Percentiles rank a stretch among this genome's conserved stretches.
phyloP scores from a whole-genome alignment of 1,284 basidiomycete genomes.

The Trametes pubescens region DNA sequence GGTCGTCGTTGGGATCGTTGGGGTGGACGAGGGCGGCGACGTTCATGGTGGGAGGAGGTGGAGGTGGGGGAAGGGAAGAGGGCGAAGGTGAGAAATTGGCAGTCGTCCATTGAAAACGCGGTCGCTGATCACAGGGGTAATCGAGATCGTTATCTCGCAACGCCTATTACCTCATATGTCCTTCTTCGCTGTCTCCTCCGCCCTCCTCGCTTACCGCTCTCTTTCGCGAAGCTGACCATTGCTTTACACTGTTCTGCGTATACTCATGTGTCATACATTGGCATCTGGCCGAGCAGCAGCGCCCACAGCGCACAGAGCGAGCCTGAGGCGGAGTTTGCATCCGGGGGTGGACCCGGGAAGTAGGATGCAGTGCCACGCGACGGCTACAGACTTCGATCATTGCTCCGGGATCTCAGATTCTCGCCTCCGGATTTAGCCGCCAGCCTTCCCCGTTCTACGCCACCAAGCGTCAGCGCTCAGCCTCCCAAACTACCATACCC shows the following conservation, averaged over 20 bases:
- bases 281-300: neutral
- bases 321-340: slow-evolving; percentile 12
- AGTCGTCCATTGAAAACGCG: slow-evolving; percentile 41
- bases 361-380: slow-evolving; percentile 31
- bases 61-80: slow-evolving; percentile 37
- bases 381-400: slow-evolving; percentile 31
- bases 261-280: neutral
- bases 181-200: slow-evolving; percentile 21
- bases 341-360: slow-evolving; percentile 21
- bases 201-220: neutral
- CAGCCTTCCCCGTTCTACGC: slow-evolving; percentile 25
- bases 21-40: slow-evolving; percentile 75
- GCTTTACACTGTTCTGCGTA: neutral
- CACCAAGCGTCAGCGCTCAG: slow-evolving; percentile 15
- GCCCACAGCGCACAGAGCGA: slow-evolving; percentile 1
- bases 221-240: neutral
- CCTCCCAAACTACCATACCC: neutral
- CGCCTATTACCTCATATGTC: slow-evolving; percentile 36
- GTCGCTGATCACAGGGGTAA: slow-evolving; percentile 46
- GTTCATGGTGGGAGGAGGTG: slow-evolving; percentile 60
- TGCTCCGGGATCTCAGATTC: slow-evolving; percentile 32
- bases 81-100: slow-evolving; percentile 41
- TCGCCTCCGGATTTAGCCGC: slow-evolving; percentile 32
- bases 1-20: slow-evolving; percentile 68
- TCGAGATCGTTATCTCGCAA: slow-evolving; percentile 45